Base-by-base conservation (phyloP, 2,329 filamentous ascomycete genomes). In the Triangularia setosa region DNA sequence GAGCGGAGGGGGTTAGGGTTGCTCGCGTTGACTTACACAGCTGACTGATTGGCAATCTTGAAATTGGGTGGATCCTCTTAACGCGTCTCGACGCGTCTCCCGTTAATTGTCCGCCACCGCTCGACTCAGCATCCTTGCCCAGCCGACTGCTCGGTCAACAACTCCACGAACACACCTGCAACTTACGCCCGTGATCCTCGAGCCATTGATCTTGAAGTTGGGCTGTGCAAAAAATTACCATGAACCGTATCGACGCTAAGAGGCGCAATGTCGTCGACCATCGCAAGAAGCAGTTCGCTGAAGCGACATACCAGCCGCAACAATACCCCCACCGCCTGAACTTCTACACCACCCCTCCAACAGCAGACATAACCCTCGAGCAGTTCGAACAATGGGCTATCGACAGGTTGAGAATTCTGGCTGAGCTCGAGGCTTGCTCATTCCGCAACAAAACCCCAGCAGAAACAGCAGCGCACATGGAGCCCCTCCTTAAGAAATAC, bases 351-450 rank as follows among this genome's bases (percentile, higher is more conserved):
- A 84, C 89, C 25, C 91, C 95, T 55, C 95, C 95, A 0, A 97
- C 93, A 0, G 90, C 91, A 57, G 95, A 99, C 74, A 95, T 99
- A 71, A 96, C 92, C 0, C 87, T 99, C 52, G 95, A 99, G 75
- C 89, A 99, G 75, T 99, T 99, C 73, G 95, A 99, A 76, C 93
- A 97, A 84, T 99, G 95, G 95, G 95, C 93, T 11, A 98, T 99
- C 73, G 91, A 96, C 73, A 84, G 95, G 64, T 77, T 99, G 69
- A 89, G 92, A 92, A 91, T 96, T 59, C 88, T 96, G 65, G 90
- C 90, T 63, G 92, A 96, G 77, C 83, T 99, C 62, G 95, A 99
- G 82, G 89, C 93, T 69, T 98, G 95, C 78, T 93, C 92, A 23
- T 97, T 97, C 80, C 91, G 95, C 75, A 98, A 98, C 81, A 91